Evolutionary conservation across 139 green algal genomes (phyloP).

Genomic region (Gonium pectorale): DNA sequence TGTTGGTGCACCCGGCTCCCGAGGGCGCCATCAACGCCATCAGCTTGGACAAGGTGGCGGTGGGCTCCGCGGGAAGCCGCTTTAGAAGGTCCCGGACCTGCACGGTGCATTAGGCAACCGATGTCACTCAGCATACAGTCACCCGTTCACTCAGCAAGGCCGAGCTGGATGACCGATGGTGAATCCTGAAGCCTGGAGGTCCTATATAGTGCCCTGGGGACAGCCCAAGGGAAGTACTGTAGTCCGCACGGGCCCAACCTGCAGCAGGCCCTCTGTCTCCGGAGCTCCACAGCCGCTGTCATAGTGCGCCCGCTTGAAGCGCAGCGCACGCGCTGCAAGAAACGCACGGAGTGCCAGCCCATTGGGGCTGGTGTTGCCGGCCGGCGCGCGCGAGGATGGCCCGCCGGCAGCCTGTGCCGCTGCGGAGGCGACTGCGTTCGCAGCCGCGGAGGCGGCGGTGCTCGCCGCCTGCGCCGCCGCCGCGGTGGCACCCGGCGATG

Average conservation of each 20-base stretch:
- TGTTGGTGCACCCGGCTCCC: not conserved
- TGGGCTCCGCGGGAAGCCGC: constrained; percentile 16
- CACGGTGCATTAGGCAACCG: not conserved
- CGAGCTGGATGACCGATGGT: too few species aligned
- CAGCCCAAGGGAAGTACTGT: too few species aligned
- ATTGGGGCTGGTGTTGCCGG: not conserved
- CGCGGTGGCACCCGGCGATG: not conserved
- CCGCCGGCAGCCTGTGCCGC: not conserved
- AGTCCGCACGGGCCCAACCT: constrained; percentile 6
- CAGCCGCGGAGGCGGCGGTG: not conserved
- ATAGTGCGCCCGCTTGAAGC: constrained; percentile 47
- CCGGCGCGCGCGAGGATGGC: not conserved
- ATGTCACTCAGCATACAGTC: too few species aligned
- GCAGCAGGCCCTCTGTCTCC: constrained; percentile 48
- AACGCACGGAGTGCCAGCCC: not conserved
- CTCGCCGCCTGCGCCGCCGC: not conserved
- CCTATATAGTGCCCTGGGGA: too few species aligned
- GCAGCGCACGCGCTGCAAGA: constrained; percentile 9
- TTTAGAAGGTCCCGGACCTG: constrained; percentile 25
- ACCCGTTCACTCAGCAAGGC: not conserved
- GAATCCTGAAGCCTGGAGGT: too few species aligned
- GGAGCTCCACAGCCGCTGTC: constrained; percentile 11
- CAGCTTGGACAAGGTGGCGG: constrained; percentile 42
- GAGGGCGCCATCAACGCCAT: constrained; percentile 59
- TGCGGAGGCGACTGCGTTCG: not conserved